Evolutionary conservation across 2,329 filamentous ascomycete species (phyloP), one percentile per base, ranked within the genome.

Genomic region (Colletotrichum sp.): DNA sequence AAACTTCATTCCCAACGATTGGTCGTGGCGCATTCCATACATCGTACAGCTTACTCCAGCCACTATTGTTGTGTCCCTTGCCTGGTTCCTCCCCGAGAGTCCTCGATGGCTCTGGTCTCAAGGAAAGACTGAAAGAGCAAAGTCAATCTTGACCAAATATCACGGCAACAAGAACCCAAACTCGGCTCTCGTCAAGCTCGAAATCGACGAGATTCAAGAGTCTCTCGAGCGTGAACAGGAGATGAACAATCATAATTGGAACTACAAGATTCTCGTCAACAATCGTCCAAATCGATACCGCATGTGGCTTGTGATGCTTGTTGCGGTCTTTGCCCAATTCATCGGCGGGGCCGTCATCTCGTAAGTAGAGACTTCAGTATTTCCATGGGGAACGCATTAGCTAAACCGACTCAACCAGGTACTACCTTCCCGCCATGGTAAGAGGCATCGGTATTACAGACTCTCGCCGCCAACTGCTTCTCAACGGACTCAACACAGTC

Each of bases 291-390:
- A 90, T 79, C 85, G 88, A 64, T 87, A 88, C 76, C 84, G 89
- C 62, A 81, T 91, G 44, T 80, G 86, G 64, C 82, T 91, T 28
- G 81, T 88, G n/a, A 80, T 87, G 62, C 87, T 87, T 3, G 83
- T 89, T 10, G 88, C 88, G 70, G 79, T 89, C 26, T 88, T 89
- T 79, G 87, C 87, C 0, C 87, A 89, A 79, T 88, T 88, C 81
- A 86, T 84, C 52, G 88, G 88, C 12, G 89, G 89, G 79, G 86
- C 84, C 59, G 81, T 89, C 13, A 85, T 89, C 73, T 86, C 82
- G 44, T 66, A 4, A 21, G 30, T n/a, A 12, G 3, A n/a, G 8
- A 36, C 18, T n/a, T 44, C 18, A 44, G 0, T 44, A 0, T 44
- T n/a, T 44, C 18, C 5, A 12, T 10, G 39, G 0, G 5, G 0